phyloP scores from a whole-genome alignment of 176 grass and related monocot species.

The Typha latifolia region DNA sequence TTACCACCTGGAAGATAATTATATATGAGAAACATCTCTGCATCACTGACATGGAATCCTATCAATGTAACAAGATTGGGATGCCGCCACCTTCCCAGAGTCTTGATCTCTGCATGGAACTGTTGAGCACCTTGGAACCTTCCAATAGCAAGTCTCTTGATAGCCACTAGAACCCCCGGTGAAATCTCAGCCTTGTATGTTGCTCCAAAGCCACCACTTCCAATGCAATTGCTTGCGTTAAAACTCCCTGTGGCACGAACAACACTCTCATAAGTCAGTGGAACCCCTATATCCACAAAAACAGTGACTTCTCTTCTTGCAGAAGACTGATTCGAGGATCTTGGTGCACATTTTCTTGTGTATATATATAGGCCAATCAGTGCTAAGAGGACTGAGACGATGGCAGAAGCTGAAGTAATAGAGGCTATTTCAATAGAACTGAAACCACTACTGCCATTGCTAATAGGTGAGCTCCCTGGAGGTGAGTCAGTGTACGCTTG shows the following conservation, averaged over 20 bases:
- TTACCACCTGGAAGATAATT: conserved; percentile 92
- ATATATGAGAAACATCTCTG: conserved; percentile 97
- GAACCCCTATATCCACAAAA: conserved; percentile 79
- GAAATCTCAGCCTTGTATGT: conserved; percentile 96
- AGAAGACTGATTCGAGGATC: conserved; percentile 33
- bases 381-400: conserved; percentile 84
- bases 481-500: conserved; percentile 22
- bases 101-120: conserved; percentile 90
- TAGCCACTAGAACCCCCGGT: conserved; percentile 77
- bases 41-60: conserved; percentile 65
- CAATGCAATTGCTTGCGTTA: conserved; percentile 90
- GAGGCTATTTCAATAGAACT: conserved; percentile 95
- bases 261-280: conserved; percentile 78
- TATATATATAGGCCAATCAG: conserved; percentile 74
- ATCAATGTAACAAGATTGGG: conserved; percentile 85
- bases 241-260: conserved; percentile 65
- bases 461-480: conserved; percentile 21
- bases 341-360: conserved; percentile 65
- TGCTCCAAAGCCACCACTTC: conserved; percentile 89
- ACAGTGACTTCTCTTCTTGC: conserved; percentile 64
- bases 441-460: conserved; percentile 30
- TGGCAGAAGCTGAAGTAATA: conserved; percentile 80
- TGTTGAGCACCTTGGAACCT: conserved; percentile 88
- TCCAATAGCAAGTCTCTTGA: conserved; percentile 86
- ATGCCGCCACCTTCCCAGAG: conserved; percentile 70